Conservation (phyloP, 2,329 filamentous ascomycete species). For the Rhinocladiella similis region DNA sequence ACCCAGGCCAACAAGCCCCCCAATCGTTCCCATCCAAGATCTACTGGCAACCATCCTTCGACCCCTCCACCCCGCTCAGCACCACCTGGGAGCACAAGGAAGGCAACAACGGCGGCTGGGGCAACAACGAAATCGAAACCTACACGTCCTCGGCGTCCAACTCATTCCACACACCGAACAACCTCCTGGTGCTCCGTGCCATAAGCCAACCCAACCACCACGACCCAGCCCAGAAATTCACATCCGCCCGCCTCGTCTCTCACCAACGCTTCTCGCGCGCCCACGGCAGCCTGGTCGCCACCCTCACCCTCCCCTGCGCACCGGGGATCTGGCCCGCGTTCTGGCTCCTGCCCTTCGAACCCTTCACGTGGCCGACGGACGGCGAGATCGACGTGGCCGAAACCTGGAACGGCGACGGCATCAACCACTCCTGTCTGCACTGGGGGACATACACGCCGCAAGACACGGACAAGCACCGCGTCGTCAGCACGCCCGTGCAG, state of each 20-base stretch:
- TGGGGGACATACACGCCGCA: conserved; percentile 28
- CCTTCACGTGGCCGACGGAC: conserved; percentile 29
- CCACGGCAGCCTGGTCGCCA: conserved; percentile 25
- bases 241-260: conserved; percentile 28
- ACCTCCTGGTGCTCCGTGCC: conserved; percentile 28
- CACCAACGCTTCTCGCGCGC: conserved; percentile 24
- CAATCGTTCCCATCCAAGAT: conserved; percentile 4
- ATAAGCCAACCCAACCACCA: conserved; percentile 17
- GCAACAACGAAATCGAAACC: conserved; percentile 29
- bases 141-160: conserved; percentile 25
- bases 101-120: conserved; percentile 30
- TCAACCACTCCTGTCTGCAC: conserved; percentile 29
- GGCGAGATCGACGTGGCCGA: conserved; percentile 31
- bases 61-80: conserved; percentile 19
- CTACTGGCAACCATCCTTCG: conserved; percentile 28
- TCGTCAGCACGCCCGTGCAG: conserved; percentile 20
- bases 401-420: conserved; percentile 28
- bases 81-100: conserved; percentile 28
- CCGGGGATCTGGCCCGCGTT: conserved; percentile 30
- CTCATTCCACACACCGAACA: conserved; percentile 26
- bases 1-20: conserved; percentile 8
- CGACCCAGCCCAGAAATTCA: conserved; percentile 26
- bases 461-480: conserved; percentile 29
- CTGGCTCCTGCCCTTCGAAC: conserved; percentile 29
- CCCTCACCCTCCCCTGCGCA: conserved; percentile 25